Evolutionary conservation across 495 filamentous ascomycete species (phyloP), one percentile per base, ranked within the genome.

Genomic region (Penicillium goetzii): DNA sequence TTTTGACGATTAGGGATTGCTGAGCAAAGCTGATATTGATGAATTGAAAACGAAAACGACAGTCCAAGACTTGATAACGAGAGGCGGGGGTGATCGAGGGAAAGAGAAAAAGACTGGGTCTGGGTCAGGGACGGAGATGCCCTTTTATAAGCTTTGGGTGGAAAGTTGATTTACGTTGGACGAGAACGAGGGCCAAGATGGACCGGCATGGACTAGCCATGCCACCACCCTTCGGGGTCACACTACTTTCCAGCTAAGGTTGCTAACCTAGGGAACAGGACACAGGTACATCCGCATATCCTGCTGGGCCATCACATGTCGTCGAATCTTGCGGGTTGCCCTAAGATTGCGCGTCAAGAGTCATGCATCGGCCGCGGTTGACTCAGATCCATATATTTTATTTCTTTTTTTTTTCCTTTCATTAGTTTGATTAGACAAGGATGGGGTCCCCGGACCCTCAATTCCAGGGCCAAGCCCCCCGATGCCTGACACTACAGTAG

Each of bases 101-200:
- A 60, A 59, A 34, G 51, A 54, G 36, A 14, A 38, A 51, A 36
- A 58, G 49, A 19, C 36, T 23, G 33, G 61, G 25, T 40, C 52
- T 21, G 52, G 52, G 49, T 63, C 56, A 26, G 58, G 67, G 56
- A 45, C 19, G 47, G 30, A 58, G 41, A 41, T 63, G 36, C 57
- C 53, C 63, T 61, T 61, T 70, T 70, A 70, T 70, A 70, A 68
- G 65, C 65, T 70, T 67, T 57, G 55, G 43, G 23, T 33, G 40
- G 28, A 54, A 34, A 30, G 33, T 52, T 8, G n/a, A 10, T 52
- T 19, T 10, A 9, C 21, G 19, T 47, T 23, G 43, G 43, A 21
- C 9, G 21, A 9, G 41, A n/a, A n/a, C n/a, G 41, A 11, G 1
- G 1, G 14, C 41, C 8, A 19, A 43, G 41, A 21, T 9, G 17